Percentiles rank a stretch among this genome's conserved stretches.
phyloP scores from a whole-genome alignment of 2,329 filamentous ascomycete species.

The Lojkania enalia region DNA sequence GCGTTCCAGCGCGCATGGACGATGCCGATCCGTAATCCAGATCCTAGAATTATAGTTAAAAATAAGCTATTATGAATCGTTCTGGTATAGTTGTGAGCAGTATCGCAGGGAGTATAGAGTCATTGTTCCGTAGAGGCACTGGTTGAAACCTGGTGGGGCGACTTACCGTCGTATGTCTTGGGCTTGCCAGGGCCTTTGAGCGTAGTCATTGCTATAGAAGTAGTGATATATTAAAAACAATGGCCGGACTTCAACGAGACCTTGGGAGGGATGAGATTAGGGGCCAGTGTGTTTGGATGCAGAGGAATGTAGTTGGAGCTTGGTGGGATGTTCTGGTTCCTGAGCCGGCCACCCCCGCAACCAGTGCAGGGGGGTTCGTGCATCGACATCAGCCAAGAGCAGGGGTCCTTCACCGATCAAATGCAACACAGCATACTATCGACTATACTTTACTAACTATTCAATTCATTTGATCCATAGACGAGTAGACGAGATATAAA shows the following conservation, averaged over 20 bases:
- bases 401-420: no score
- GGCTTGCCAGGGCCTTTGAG: constrained; percentile 67
- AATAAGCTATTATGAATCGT: no score
- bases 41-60: constrained; percentile 40
- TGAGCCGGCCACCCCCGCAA: neutral
- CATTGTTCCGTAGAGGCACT: neutral
- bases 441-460: no score
- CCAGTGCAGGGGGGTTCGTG: neutral
- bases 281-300: neutral
- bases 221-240: neutral
- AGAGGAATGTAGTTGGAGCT: neutral
- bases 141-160: constrained; percentile 6
- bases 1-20: constrained; percentile 96
- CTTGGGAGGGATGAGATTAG: neutral
- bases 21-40: constrained; percentile 83
- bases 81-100: no score
- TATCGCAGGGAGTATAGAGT: neutral
- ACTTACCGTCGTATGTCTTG: constrained; percentile 60
- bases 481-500: no score
- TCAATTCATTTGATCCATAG: no score
- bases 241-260: no score
- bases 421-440: constrained; percentile 21
- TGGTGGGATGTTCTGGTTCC: neutral
- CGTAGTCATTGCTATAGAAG: constrained; percentile 49
- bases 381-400: neutral